phyloP scores from a whole-genome alignment of 805 yeast genomes.

The Wickerhamiella allomyrinae region DNA sequence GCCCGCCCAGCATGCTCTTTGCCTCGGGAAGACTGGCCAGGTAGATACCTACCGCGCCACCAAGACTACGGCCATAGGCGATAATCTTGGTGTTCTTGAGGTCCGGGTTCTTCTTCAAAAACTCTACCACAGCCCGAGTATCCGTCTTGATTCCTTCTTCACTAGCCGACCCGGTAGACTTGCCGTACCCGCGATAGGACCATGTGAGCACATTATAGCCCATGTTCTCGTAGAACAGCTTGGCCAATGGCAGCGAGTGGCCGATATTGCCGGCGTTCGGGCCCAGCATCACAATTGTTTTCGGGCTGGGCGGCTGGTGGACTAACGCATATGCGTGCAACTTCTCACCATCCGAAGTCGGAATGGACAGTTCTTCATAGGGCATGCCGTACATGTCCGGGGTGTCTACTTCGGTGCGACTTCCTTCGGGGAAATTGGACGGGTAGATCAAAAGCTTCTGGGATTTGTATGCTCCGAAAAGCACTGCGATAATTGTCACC shows the following conservation, averaged over 20 bases:
- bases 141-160: constrained; percentile 74
- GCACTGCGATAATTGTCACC: constrained; percentile 4
- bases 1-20: constrained; percentile 38
- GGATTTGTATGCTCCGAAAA: constrained; percentile 18
- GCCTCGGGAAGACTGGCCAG: constrained; percentile 43
- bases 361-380: constrained; percentile 44
- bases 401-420: constrained; percentile 49
- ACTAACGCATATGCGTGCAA: constrained; percentile 50
- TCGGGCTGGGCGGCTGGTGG: constrained; percentile 26
- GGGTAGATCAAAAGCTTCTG: constrained; percentile 74
- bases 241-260: constrained; percentile 68
- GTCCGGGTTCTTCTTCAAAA: constrained; percentile 39
- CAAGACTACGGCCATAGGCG: constrained; percentile 78
- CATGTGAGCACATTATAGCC: constrained; percentile 69
- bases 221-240: constrained; percentile 45
- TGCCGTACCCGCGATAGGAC: constrained; percentile 86
- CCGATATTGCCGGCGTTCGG: constrained; percentile 98
- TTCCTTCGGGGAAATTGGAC: constrained; percentile 59
- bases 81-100: constrained; percentile 40
- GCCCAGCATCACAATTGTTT: constrained; percentile 62
- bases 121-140: constrained; percentile 56
- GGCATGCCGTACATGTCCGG: constrained; percentile 59
- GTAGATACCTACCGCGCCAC: constrained; percentile 89
- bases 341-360: constrained; percentile 55
- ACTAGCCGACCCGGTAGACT: constrained; percentile 57